Conservation (phyloP, 2,329 filamentous ascomycete genomes). For the Apiospora kogelbergensis region DNA sequence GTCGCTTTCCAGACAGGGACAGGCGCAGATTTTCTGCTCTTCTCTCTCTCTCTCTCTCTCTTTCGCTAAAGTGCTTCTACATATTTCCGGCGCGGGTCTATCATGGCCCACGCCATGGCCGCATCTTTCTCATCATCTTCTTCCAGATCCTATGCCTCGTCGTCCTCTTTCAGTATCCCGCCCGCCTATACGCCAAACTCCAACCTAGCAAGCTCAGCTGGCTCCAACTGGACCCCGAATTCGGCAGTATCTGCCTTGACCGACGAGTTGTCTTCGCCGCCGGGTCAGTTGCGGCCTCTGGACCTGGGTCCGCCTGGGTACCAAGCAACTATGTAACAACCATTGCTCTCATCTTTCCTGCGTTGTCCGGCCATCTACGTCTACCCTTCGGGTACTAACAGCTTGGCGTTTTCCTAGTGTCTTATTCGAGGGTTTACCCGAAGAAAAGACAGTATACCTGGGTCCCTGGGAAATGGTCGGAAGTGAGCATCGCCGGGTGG, state of each 20-base stretch:
- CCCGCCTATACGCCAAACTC: conserved; percentile 40
- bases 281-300: conserved; percentile 43
- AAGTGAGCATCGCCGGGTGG: conserved; percentile 46
- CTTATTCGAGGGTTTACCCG: conserved; percentile 49
- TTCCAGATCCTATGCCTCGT: conserved; percentile 47
- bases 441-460: conserved; percentile 51
- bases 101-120: conserved; percentile 8
- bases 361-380: not conserved
- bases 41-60: not conserved
- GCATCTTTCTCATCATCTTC: conserved; percentile 27
- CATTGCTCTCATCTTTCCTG: conserved; percentile 9
- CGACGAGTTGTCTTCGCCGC: conserved; percentile 39
- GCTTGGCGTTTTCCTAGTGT: conserved; percentile 34
- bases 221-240: conserved; percentile 47
- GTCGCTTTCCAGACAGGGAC: not conserved
- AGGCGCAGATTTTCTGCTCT: not conserved
- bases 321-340: conserved; percentile 51
- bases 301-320: conserved; percentile 54
- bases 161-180: conserved; percentile 47
- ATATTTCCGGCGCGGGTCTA: not conserved
- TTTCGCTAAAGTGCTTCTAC: conserved; percentile 1
- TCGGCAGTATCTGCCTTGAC: conserved; percentile 45
- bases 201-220: conserved; percentile 42
- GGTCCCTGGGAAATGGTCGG: conserved; percentile 54
- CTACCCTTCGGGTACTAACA: not conserved